These are phyloP conservation scores for Nitzschia palea DNA, from an alignment of 108 stramenopile species.

Conservation along the genomic window DNA sequence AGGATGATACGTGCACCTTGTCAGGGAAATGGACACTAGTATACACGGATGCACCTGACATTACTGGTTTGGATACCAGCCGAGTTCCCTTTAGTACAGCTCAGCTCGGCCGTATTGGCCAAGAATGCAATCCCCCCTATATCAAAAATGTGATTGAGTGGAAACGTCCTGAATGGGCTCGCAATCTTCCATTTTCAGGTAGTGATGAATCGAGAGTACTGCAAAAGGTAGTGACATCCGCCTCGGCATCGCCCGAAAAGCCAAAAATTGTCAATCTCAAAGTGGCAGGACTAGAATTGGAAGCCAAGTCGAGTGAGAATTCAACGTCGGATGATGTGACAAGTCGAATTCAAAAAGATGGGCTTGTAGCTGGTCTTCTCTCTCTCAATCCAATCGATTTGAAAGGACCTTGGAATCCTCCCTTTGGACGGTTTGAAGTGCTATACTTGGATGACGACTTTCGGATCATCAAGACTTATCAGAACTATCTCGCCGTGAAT, in stretches of 20 bases:
- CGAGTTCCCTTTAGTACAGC: constrained; percentile 47
- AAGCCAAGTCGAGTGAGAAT: constrained; percentile 16
- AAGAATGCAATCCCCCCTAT: constrained; percentile 69
- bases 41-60: constrained; percentile 87
- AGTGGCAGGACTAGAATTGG: constrained; percentile 64
- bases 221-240: constrained; percentile 73
- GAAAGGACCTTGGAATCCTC: constrained; percentile 58
- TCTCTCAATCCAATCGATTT: constrained; percentile 53
- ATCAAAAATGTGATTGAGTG: constrained; percentile 87
- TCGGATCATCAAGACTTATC: constrained; percentile 62
- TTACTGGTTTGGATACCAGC: constrained; percentile 62
- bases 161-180: constrained; percentile 66
- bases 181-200: constrained; percentile 52
- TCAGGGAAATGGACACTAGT: constrained; percentile 80
- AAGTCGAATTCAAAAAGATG: constrained; percentile 27
- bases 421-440: constrained; percentile 76
- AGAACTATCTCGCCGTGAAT: constrained; percentile 70
- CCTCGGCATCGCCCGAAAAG: constrained; percentile 41
- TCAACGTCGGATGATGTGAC: background rate
- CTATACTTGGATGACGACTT: constrained; percentile 71
- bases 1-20: constrained; percentile 17
- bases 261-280: constrained; percentile 58
- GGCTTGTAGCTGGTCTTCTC: constrained; percentile 45
- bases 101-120: constrained; percentile 77
- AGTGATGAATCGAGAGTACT: constrained; percentile 56